Evolutionary conservation across 192 early-diverging fungal species (phyloP).

Genomic region (Entophlyctis luteolus): DNA sequence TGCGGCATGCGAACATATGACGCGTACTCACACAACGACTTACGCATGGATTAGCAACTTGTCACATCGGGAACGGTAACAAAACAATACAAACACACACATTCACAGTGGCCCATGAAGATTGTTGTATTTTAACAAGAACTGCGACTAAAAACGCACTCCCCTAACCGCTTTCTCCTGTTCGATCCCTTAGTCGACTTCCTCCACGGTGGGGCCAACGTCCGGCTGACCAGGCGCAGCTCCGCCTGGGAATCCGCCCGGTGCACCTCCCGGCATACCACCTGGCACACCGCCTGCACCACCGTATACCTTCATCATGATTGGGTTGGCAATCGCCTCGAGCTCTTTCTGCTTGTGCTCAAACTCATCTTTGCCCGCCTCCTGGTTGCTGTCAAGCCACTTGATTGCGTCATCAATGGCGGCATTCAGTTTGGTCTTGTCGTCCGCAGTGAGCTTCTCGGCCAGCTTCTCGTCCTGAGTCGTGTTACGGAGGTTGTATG

Average conservation of each 20-base stretch:
- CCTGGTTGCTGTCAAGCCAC: slow-evolving; percentile 91
- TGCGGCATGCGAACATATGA: too few species aligned
- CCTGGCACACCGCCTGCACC: slow-evolving; percentile 46
- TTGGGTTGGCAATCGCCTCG: slow-evolving; percentile 90
- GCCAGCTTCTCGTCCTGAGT: slow-evolving; percentile 77
- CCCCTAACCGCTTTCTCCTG: too few species aligned
- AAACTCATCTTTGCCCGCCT: slow-evolving; percentile 98
- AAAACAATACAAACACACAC: too few species aligned
- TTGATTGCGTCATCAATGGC: slow-evolving; percentile 88
- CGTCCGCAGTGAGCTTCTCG: slow-evolving; percentile 73
- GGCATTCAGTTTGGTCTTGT: slow-evolving; percentile 82
- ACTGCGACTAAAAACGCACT: too few species aligned
- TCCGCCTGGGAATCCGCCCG: slow-evolving; percentile 69
- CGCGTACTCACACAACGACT: too few species aligned
- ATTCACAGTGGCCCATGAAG: too few species aligned
- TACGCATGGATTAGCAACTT: too few species aligned
- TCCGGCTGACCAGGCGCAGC: slow-evolving; percentile 63
- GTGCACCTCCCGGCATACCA: slow-evolving; percentile 49
- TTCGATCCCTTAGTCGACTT: slow-evolving; percentile 39
- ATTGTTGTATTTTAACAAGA: too few species aligned
- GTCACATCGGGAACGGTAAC: too few species aligned
- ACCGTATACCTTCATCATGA: slow-evolving; percentile 95
- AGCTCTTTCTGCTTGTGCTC: slow-evolving; percentile 92
- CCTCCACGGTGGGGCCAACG: slow-evolving; percentile 59
- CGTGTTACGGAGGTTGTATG: slow-evolving; percentile 96